phyloP scores from a whole-genome alignment of 2,329 filamentous ascomycete genomes.

The Cercospora sojina region DNA sequence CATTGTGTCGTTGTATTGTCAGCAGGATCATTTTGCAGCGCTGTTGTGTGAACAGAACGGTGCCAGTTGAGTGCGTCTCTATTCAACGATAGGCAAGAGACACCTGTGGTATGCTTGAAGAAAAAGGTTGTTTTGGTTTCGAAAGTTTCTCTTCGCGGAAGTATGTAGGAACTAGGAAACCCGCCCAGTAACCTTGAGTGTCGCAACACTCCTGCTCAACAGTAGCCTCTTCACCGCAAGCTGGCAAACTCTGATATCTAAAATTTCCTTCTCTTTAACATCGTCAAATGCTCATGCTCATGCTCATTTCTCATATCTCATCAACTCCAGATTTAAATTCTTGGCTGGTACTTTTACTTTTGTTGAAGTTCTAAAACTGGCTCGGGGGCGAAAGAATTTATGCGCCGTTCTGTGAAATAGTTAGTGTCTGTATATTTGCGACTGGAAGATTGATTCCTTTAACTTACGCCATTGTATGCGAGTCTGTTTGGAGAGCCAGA shows the following conservation, averaged over 20 bases:
- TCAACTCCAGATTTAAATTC: slow-evolving; percentile 1
- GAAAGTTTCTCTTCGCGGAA: neutral
- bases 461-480: slow-evolving; percentile 7
- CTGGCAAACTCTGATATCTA: neutral
- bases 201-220: neutral
- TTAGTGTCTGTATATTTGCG: neutral
- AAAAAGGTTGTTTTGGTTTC: neutral
- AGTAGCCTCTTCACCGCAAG: neutral
- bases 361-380: neutral
- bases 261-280: neutral
- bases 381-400: neutral
- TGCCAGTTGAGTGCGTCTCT: neutral
- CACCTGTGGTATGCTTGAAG: no score
- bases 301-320: slow-evolving; percentile 4
- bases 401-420: neutral
- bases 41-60: neutral
- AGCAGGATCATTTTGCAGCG: neutral
- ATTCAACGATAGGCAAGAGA: no score
- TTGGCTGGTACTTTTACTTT: neutral
- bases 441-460: neutral
- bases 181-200: neutral
- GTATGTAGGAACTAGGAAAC: neutral
- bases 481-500: slow-evolving; percentile 17
- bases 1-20: neutral
- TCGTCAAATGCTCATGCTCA: neutral